phyloP scores from a whole-genome alignment of 192 early-diverging fungal genomes.

The Haplosporangium gracile region DNA sequence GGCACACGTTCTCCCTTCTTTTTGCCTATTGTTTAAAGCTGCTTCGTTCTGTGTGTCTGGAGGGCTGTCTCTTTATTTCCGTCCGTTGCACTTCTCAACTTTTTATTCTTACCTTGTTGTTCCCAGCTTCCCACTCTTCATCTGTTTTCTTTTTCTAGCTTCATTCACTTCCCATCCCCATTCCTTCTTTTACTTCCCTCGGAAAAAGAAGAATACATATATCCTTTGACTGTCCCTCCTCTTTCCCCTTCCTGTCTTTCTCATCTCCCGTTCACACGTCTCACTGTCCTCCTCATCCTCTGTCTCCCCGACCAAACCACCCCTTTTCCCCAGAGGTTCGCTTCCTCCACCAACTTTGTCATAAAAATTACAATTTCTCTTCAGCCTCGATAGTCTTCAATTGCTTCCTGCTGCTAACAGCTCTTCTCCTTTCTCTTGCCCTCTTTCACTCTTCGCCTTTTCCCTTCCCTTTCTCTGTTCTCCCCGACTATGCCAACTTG shows the following conservation, averaged over 20 bases:
- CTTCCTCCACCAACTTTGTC: background rate
- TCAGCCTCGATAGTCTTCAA: background rate
- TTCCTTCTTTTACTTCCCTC: background rate
- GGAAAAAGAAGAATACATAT: no score
- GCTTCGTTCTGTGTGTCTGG: no score
- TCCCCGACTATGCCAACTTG: background rate
- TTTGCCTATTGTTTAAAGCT: slow-evolving; percentile 3
- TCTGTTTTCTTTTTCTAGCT: background rate
- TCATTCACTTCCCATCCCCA: background rate
- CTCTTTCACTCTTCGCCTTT: background rate
- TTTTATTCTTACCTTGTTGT: background rate
- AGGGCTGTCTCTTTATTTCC: background rate
- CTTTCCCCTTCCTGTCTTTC: slow-evolving; percentile 2
- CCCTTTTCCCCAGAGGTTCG: slow-evolving; percentile 4
- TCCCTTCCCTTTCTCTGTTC: background rate
- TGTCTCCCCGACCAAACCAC: background rate
- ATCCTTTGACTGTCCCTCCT: background rate
- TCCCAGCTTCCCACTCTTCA: background rate
- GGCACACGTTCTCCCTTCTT: background rate
- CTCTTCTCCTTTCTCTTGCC: no score
- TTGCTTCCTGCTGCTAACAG: background rate
- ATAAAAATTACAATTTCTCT: background rate
- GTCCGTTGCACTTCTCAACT: background rate
- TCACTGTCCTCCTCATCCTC: background rate
- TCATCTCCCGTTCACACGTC: slow-evolving; percentile 5